phyloP scores from a whole-genome alignment of 495 filamentous ascomycete species.

The Penicillium maclennaniae region DNA sequence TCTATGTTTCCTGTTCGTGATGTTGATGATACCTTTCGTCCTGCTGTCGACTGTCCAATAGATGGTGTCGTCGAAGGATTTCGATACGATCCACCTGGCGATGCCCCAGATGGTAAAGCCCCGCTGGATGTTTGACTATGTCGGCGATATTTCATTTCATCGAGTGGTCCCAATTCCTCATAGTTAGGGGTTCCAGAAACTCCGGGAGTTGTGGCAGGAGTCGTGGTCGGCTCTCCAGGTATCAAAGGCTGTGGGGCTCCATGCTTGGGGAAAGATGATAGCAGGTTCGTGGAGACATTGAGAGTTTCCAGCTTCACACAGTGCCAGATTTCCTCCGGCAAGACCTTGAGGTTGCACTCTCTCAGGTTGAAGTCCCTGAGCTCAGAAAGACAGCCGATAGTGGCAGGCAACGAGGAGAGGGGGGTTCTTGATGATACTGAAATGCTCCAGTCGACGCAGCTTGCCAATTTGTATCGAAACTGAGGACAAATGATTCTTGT shows the following conservation, averaged over 20 bases:
- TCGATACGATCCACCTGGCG: slow-evolving; percentile 60
- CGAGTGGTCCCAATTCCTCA: slow-evolving; percentile 70
- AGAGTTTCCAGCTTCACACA: slow-evolving; percentile 82
- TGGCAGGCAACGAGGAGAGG: slow-evolving; percentile 72
- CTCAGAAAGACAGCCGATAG: slow-evolving; percentile 81
- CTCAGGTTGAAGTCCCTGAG: slow-evolving; percentile 80
- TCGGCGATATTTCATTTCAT: slow-evolving; percentile 61
- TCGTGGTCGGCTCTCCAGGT: slow-evolving; percentile 48
- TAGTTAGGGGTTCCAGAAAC: slow-evolving; percentile 59
- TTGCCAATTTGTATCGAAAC: slow-evolving; percentile 80
- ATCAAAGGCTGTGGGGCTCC: slow-evolving; percentile 57
- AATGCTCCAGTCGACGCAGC: slow-evolving; percentile 76
- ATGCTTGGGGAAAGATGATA: slow-evolving; percentile 85
- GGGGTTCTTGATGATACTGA: slow-evolving; percentile 90
- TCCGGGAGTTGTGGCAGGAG: slow-evolving; percentile 49
- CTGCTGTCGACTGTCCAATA: slow-evolving; percentile 61
- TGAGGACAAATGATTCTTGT: slow-evolving; percentile 93
- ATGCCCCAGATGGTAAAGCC: slow-evolving; percentile 67
- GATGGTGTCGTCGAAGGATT: slow-evolving; percentile 80
- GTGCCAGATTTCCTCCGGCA: slow-evolving; percentile 93
- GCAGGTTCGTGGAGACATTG: slow-evolving; percentile 91
- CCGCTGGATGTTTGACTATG: slow-evolving; percentile 82
- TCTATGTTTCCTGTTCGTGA: slow-evolving; percentile 58
- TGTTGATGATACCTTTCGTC: slow-evolving; percentile 78
- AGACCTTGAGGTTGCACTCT: slow-evolving; percentile 83